phyloP scores from a whole-genome alignment of 2,329 filamentous ascomycete species.

The Mycosphaerella arachidis region DNA sequence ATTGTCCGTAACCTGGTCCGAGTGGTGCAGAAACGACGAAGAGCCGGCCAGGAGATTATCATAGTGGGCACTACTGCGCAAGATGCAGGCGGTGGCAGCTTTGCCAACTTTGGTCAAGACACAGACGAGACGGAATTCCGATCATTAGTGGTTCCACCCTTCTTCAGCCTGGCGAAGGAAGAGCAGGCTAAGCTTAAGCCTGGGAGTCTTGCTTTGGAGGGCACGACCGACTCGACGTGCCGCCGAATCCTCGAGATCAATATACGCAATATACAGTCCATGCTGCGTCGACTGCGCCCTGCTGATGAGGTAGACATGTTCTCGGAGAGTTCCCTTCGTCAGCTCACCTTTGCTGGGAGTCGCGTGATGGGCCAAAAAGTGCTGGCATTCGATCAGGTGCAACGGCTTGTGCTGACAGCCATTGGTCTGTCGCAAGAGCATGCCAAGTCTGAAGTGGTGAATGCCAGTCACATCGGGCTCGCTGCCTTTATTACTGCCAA shows the following conservation, averaged over 20 bases:
- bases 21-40: constrained; percentile 67
- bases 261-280: constrained; percentile 59
- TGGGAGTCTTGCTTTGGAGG: constrained; percentile 5
- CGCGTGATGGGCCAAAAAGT: constrained; percentile 49
- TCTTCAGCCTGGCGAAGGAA: constrained; percentile 29
- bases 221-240: constrained; percentile 15
- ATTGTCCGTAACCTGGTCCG: constrained; percentile 67
- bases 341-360: constrained; percentile 25
- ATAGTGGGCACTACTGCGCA: constrained; percentile 73
- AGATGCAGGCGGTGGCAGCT: constrained; percentile 21
- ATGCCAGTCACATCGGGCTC: constrained; percentile 35
- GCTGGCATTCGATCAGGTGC: constrained; percentile 54
- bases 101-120: constrained; percentile 18
- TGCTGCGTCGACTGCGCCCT: constrained; percentile 50
- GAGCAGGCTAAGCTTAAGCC: constrained; percentile 14
- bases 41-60: constrained; percentile 65
- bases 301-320: constrained; percentile 19
- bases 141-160: constrained; percentile 52
- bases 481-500: constrained; percentile 22
- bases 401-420: constrained; percentile 53
- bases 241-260: constrained; percentile 50
- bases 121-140: constrained; percentile 46
- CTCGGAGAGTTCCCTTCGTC: constrained; percentile 13
- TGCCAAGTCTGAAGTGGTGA: constrained; percentile 28
- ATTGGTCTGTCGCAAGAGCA: constrained; percentile 46